phyloP scores from a whole-genome alignment of 768 basidiomycete genomes.

The Saitozyma podzolica region DNA sequence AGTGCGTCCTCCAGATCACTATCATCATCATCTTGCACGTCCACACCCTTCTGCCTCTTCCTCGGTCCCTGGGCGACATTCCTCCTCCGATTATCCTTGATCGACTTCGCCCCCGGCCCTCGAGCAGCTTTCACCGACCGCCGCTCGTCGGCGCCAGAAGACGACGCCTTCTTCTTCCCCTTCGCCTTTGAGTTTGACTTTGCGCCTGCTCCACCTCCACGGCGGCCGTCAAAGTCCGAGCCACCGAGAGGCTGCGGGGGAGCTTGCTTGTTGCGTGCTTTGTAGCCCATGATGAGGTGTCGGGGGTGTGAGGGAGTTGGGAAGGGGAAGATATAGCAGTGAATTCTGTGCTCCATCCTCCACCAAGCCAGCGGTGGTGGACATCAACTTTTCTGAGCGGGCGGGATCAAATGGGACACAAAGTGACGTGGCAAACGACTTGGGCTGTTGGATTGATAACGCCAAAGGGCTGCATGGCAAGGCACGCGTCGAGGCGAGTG shows the following conservation, averaged over 20 bases:
- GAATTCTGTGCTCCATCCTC: too few relatives aligned
- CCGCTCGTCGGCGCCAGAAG: constrained; percentile 1
- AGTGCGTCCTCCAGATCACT: constrained; percentile 48
- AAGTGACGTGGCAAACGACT: too few relatives aligned
- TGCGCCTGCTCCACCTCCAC: not conserved
- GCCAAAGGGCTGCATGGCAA: too few relatives aligned
- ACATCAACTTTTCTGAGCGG: constrained; percentile 9
- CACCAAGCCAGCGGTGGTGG: not conserved
- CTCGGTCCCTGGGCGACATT: constrained; percentile 6
- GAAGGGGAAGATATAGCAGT: not conserved
- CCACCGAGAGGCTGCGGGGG: constrained; percentile 42
- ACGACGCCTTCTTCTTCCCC: constrained; percentile 41
- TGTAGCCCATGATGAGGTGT: constrained; percentile 43
- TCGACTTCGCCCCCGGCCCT: constrained; percentile 13
- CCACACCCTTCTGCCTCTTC: constrained; percentile 33
- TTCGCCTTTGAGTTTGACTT: constrained; percentile 13
- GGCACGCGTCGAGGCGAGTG: too few relatives aligned
- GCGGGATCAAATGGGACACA: too few relatives aligned
- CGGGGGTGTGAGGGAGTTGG: not conserved
- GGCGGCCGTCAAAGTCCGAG: constrained; percentile 31
- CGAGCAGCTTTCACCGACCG: constrained; percentile 26
- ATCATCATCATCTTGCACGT: constrained; percentile 37
- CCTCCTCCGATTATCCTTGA: constrained; percentile 3
- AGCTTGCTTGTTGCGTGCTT: constrained; percentile 50
- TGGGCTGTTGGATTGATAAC: too few relatives aligned